Base-by-base conservation (phyloP, 768 basidiomycete genomes). In the Crucibulum laeve region DNA sequence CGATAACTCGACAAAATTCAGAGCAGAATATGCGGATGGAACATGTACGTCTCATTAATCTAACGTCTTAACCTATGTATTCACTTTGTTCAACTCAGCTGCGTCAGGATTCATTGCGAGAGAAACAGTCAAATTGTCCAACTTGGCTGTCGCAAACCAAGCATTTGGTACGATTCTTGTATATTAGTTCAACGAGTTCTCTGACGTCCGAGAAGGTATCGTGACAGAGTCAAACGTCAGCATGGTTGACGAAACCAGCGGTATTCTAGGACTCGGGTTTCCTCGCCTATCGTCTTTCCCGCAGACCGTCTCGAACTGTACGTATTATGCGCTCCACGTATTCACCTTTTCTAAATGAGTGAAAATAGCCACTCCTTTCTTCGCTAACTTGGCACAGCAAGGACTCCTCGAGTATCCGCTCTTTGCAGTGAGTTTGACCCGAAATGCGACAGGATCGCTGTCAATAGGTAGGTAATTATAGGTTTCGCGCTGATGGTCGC, bases 261-360 rank as follows among this genome's bases (percentile, higher is more conserved):
- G 88, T 2, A 62, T 91, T 26, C 54, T 91, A 17, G 88, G 88
- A 17, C 65, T 91, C 22, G 87, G 88, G 1, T 91, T 91, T 59
- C 71, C 85, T 21, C 74, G 87, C 17, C 67, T 89, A 25, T 89
- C 88, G 1, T 68, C 71, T 10, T 80, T 91, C 21, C 62, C 73
- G 4, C 55, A 51, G 18, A 52, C 61, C 3, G 61, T 68, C 6
- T 58, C 67, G 8, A 76, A 80, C 49, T 77, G 85, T 84, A 51
- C 52, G 72, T 49, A 17, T 38, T 22, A 34, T 18, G 47, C 4
- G 22, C 34, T 41, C 14, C 5, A 11, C 4, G 38, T 26, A 32
- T 22, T 35, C 24, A 25, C 18, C 5, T 5, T 25, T 46, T 24
- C 42, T 45, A 5, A 46, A 18, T 38, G n/a, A 33, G 41, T 37